These are phyloP conservation scores for Chondrus crispus DNA, from an alignment of 23 red algal species.

Conservation along the genomic window DNA sequence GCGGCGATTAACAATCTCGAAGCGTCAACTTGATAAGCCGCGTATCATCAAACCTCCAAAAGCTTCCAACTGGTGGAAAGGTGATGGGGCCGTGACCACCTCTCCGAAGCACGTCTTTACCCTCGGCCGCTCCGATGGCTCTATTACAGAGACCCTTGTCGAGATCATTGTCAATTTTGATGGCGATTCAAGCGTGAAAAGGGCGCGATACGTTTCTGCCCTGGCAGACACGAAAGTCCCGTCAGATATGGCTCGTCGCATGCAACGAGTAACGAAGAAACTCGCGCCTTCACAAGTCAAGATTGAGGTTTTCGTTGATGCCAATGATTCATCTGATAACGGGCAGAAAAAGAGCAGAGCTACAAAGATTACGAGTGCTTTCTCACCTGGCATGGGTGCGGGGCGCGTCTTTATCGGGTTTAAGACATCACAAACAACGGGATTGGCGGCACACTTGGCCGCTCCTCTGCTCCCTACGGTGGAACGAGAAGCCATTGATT, in stretches of 20 bases:
- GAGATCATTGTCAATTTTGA: slow-evolving; percentile 24
- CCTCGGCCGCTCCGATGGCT: background rate
- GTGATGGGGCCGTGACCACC: slow-evolving; percentile 26
- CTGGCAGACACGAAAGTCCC: slow-evolving; percentile 29
- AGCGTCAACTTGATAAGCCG: slow-evolving; percentile 3
- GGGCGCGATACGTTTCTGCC: slow-evolving; percentile 49
- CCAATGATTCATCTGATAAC: background rate
- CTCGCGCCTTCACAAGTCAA: slow-evolving; percentile 15
- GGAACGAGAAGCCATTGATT: slow-evolving; percentile 70
- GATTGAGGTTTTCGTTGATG: slow-evolving; percentile 58
- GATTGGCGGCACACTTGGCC: slow-evolving; percentile 60
- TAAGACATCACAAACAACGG: slow-evolving; percentile 72
- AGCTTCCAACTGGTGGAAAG: slow-evolving; percentile 47
- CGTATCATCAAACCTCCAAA: slow-evolving; percentile 21
- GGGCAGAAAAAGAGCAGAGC: background rate
- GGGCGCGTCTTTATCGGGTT: slow-evolving; percentile 78
- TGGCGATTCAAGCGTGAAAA: background rate
- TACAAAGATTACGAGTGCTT: slow-evolving; percentile 6
- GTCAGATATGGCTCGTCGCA: background rate
- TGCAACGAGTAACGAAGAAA: slow-evolving; percentile 77
- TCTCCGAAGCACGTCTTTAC: slow-evolving; percentile 44
- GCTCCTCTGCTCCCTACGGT: slow-evolving; percentile 67
- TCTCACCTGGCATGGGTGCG: slow-evolving; percentile 30
- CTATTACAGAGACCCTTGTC: slow-evolving; percentile 23
- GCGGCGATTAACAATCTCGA: slow-evolving; percentile 8